phyloP scores from a whole-genome alignment of 139 green algal genomes.

The Chlorella sp. region DNA sequence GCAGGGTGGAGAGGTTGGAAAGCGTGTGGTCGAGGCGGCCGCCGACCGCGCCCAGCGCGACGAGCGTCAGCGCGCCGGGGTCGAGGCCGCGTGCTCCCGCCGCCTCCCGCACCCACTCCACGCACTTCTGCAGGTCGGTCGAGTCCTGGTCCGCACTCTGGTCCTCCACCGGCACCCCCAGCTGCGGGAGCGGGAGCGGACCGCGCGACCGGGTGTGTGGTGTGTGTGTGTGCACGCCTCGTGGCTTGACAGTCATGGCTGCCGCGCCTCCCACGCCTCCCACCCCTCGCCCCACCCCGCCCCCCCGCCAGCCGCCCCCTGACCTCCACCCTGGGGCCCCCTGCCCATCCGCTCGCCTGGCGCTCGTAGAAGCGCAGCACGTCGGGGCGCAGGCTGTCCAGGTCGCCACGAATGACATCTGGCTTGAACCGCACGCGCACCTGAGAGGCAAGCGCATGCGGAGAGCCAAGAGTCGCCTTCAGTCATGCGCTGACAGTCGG shows the following conservation, averaged over 20 bases:
- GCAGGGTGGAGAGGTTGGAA: constrained; percentile 80
- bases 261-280: too few relatives aligned
- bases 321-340: too few relatives aligned
- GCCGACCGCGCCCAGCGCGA: constrained; percentile 71
- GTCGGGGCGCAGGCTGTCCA: constrained; percentile 79
- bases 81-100: not conserved
- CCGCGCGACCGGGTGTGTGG: too few relatives aligned
- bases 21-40: constrained; percentile 94
- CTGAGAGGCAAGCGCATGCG: too few relatives aligned
- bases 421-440: constrained; percentile 54
- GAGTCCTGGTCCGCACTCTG: constrained; percentile 84
- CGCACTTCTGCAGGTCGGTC: constrained; percentile 89
- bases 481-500: too few relatives aligned
- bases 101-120: constrained; percentile 34
- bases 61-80: not conserved
- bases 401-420: constrained; percentile 80
- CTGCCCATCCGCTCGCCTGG: too few relatives aligned
- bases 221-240: too few relatives aligned
- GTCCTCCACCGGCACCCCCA: not conserved
- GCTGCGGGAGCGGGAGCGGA: too few relatives aligned
- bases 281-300: too few relatives aligned
- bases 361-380: constrained; percentile 66
- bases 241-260: too few relatives aligned
- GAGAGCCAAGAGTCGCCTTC: too few relatives aligned
- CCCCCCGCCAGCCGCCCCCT: too few relatives aligned